Evolutionary conservation across 352 stramenopile species (phyloP), one percentile per base, ranked within the genome.

Genomic region (Pythium dissotocum): DNA sequence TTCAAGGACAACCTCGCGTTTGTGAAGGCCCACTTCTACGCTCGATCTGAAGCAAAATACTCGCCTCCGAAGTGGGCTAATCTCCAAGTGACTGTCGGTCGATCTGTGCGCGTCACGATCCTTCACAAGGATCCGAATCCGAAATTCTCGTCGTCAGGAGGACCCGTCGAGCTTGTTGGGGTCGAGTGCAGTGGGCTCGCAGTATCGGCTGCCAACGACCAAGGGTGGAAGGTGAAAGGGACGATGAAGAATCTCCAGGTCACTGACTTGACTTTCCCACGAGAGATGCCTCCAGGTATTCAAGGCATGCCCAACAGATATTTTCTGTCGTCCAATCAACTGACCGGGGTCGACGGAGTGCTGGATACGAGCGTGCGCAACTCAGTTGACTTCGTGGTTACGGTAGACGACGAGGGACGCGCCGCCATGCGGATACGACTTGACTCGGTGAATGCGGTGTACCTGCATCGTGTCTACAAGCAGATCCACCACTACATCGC

Each of bases 401-500:
- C 28, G 1, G 14, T n/a, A 4, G 55, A 42, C 24, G 16, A n/a
- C 1, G 36, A 52, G 48, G 61, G 40, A 6, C 26, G 13, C 16
- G 38, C 52, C 6, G 4, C 63, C 9, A 54, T 72, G 2, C 46
- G 72, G 33, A 55, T 82, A 57, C 85, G 86, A 4, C 70, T 96
- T 26, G 88, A 96, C 59, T 91, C 88, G 1, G 81, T 95, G 9
- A 90, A 85, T 58, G 68, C 92, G n/a, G 74, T 85, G 46, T 94
- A 96, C 52, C 71, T 96, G 30, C 88, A 95, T 69, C 85, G 88
- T 35, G 81, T 96, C 36, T 92, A 90, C 75, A 96, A 96, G 59
- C 88, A 96, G 64, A 90, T 93, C 46, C 74, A 91, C 16, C 85
- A 94, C 61, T 94, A 88, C 58, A 30, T 93, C 21, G 52, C 73